Conservation (phyloP, 108 stramenopile genomes). For the Aureococcus anophagefferens region DNA sequence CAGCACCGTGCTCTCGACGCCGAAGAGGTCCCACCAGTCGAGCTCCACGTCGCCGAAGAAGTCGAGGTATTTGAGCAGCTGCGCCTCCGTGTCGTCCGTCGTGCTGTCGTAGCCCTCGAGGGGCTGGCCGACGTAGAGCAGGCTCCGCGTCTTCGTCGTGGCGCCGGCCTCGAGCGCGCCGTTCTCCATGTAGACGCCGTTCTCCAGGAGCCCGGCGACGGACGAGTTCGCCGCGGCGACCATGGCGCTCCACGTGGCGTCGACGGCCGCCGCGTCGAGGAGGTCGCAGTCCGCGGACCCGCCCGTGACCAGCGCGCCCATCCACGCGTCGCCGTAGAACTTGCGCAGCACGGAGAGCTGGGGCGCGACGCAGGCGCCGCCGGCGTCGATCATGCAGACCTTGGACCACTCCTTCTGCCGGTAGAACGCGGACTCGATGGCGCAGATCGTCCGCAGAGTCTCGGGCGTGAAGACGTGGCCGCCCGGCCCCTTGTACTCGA, state of each 20-base stretch:
- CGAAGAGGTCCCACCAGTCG: conserved; percentile 1
- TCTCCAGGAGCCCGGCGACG: not conserved
- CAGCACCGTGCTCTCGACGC: not conserved
- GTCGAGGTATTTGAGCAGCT: conserved; percentile 1
- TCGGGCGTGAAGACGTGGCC: conserved; percentile 4
- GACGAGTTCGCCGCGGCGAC: not conserved
- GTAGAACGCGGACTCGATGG: conserved; percentile 5
- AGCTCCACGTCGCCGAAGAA: conserved; percentile 9
- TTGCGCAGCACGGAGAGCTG: not conserved
- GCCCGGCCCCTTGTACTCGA: not conserved
- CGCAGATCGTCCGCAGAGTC: conserved; percentile 8
- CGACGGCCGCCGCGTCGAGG: not conserved
- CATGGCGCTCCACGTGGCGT: not conserved
- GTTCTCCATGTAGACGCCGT: conserved; percentile 12
- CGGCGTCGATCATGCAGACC: not conserved
- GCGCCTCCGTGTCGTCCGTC: conserved; percentile 2
- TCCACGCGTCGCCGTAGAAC: not conserved
- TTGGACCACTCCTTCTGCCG: not conserved
- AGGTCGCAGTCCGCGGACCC: not conserved
- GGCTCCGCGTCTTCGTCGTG: not conserved
- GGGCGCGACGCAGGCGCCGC: not conserved
- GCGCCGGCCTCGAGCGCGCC: not conserved
- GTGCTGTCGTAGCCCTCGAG: conserved; percentile 14
- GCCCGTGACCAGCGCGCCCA: not conserved
- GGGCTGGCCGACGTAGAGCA: conserved; percentile 7